Evolutionary conservation across 192 early-diverging fungal genomes (phyloP), one percentile per base, ranked within the genome.

Genomic region (Backusella westeae): DNA sequence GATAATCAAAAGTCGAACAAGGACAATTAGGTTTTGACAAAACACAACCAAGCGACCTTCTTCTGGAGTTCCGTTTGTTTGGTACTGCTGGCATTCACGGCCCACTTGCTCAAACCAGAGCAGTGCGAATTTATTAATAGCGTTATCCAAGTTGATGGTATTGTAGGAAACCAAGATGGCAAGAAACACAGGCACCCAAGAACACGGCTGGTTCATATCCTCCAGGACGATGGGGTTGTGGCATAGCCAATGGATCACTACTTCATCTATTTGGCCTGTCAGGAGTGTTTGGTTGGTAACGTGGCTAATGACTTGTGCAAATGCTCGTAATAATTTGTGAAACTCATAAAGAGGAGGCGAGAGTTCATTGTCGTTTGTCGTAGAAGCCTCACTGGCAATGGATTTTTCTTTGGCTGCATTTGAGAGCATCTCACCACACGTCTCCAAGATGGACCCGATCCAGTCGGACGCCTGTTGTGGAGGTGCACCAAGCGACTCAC

Each of bases 1-100:
- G 3, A 84, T 74, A 65, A 86, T 63, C 59, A 86, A 72, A 19
- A 84, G 34, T 38, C 85, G 76, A 26, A 84, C 42, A 34, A 86
- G 56, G 14, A 73, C 63, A 7, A 72, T 72, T 21, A 84, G 68
- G 52, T 86, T 86, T 17, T 74, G 72, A 53, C 80, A 75, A n/a
- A 82, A 52, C 42, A 80, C 49, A 4, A 81, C 23, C 35, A 76
- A 44, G 36, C 38, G 29, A 8, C 36, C 26, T 26, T 79, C 73
- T 26, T 78, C 71, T 68, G 69, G 67, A 42, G 36, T 26, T 63
- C 77, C 75, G 26, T 73, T 23, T 63, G 39, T 70, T 38, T 73
- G 42, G 6, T 52, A 12, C 10, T 46, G 71, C 23, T 59, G 68
- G 44, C 70, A 65, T 46, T 79, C 79, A 9, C 70, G 44, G 3